Conservation (phyloP, 345 rosid genomes). For the Eutrema heterophyllum region DNA sequence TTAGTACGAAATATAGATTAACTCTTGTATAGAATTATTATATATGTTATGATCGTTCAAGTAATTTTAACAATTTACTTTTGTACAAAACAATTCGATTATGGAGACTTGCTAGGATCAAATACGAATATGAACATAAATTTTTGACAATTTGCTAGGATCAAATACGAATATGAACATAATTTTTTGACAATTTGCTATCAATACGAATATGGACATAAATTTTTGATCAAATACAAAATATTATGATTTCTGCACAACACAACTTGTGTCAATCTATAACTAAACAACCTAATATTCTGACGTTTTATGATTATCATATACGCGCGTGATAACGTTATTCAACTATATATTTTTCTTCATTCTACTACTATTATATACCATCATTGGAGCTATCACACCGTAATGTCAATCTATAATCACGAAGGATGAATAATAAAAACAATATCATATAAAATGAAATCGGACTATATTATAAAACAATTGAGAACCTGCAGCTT, state of each 20-base stretch:
- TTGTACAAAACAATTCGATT: neutral
- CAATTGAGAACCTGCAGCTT: conserved; percentile 1
- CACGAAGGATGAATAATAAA: neutral
- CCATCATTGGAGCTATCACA: conserved; percentile 5
- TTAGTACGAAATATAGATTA: neutral
- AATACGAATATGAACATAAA: neutral
- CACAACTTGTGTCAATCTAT: neutral
- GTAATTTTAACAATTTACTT: neutral
- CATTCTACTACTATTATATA: neutral
- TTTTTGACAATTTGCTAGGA: too few species aligned
- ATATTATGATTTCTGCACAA: neutral
- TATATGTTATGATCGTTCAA: neutral
- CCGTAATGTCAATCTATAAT: conserved; percentile 4
- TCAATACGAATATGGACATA: neutral
- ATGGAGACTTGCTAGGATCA: neutral
- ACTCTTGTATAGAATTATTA: neutral
- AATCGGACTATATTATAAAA: neutral
- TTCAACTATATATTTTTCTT: neutral
- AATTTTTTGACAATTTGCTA: too few species aligned
- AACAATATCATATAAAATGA: neutral
- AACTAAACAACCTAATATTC: neutral
- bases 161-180: neutral
- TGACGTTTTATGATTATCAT: neutral
- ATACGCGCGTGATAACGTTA: neutral
- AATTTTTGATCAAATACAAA: neutral